Base-by-base conservation (phyloP, 192 early-diverging fungal genomes). In the Jimgerdemannia lactiflua region DNA sequence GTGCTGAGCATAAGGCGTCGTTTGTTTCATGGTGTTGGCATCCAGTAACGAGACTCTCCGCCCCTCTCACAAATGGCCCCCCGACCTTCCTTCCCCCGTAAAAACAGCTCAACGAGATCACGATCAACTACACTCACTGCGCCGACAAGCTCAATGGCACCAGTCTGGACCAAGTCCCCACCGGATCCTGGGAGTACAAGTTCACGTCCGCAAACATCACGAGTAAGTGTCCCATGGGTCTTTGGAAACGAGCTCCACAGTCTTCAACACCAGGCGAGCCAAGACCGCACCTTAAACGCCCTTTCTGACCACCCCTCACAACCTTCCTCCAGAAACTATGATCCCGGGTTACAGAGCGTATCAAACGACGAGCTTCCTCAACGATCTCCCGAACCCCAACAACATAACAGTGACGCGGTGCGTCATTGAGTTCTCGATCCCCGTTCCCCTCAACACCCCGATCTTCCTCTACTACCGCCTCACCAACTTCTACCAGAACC, bases 401-500 rank as follows among this genome's bases (percentile, higher is more conserved):
- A 68, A 68, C 67, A 20, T 68, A 6, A 20, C 19, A 10, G 64
- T 80, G 39, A 43, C 67, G 41, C 85, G 77, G 0, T 99, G 98
- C 86, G 85, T 87, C 4, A 88, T 99, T 67, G 79, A 87, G 74
- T 94, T 89, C 78, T 91, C 85, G 43, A 74, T 91, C 79, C 96
- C 89, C 3, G 86, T 86, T 71, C 77, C 82, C 43, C 78, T 99
- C 80, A 87, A 86, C 66, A 72, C 89, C 4, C 94, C 94, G 4
- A 92, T 99, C 73, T 99, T 92, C 76, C 74, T 99, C 69, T 99
- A 99, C 83, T 98, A 98, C 77, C 85, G 93, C 66, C 90, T 99
- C 70, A 97, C 97, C 43, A 96, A 97, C 82, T 99, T 99, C 83
- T 99, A 97, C 82, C 98, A 99, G 82, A 99, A 99, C 86, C 96